Evolutionary conservation across 1,139 yeast genomes (phyloP), one percentile per base, ranked within the genome.

Genomic region (Taphrina populina): DNA sequence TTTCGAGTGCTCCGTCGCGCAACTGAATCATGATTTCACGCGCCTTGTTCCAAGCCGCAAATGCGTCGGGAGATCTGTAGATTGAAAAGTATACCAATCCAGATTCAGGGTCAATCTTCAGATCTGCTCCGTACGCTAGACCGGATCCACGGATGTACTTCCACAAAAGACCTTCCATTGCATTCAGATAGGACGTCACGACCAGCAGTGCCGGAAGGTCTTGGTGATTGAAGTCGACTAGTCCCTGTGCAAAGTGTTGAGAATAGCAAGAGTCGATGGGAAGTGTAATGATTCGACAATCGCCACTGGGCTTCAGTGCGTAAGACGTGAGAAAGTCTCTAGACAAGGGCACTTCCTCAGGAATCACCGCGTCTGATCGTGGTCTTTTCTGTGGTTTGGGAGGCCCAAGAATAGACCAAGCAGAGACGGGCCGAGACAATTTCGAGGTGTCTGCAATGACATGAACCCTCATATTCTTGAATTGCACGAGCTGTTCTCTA

Each of bases 151-250:
- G 80, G 36, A 94, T 86, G 51, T 94, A 95, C 66, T 88, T 79
- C 97, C 98, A 92, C 63, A 92, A 83, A 34, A 98, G 97, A 1
- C 99, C 99, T 69, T 94, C 99, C 21, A 88, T 88, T 26, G 90
- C 85, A 63, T 83, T 84, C 59, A 94, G 73, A 65, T 83, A 85
- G 58, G 85, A 90, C 8, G 84, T 76, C 5, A 92, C 88, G 19
- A 92, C 75, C 0, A 83, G 77, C 45, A 92, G 76, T 24, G 83
- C 82, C 54, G 85, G 82, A 36, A 82, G 73, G 64, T 90, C 96
- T 13, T 78, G 77, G 57, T 84, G 76, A 26, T 75, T 69, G 65
- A 83, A 87, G 61, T 81, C 80, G 8, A 78, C 73, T 1, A 94
- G 88, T 11, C 85, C 80, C 10, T 74, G 73, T 0, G 95, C 76